Evolutionary conservation across 495 filamentous ascomycete species (phyloP).

Genomic region (Penicillium salamii): DNA sequence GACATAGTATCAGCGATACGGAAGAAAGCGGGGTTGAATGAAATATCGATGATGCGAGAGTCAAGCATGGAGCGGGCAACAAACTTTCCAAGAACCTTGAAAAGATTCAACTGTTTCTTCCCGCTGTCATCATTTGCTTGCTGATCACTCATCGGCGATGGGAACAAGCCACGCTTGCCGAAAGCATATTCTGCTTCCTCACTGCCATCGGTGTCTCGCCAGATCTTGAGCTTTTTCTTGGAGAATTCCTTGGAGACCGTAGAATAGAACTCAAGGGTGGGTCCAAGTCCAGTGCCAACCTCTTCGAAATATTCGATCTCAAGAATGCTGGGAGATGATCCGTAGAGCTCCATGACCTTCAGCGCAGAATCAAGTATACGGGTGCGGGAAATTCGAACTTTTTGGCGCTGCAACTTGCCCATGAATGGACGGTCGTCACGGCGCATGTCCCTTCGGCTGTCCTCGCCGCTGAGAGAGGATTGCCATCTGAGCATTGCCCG

Average conservation of each 20-base stretch:
- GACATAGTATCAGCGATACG: constrained; percentile 75
- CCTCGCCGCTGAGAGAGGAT: constrained; percentile 78
- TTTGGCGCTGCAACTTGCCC: constrained; percentile 92
- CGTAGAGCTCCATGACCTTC: constrained; percentile 99
- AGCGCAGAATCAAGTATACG: constrained; percentile 94
- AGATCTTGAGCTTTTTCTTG: constrained; percentile 93
- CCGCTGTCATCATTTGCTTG: constrained; percentile 72
- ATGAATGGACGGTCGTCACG: constrained; percentile 89
- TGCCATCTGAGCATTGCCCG: constrained; percentile 98
- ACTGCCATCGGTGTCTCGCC: constrained; percentile 86
- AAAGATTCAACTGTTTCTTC: constrained; percentile 78
- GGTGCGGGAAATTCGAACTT: constrained; percentile 89
- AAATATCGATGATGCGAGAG: constrained; percentile 95
- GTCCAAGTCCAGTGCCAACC: constrained; percentile 93
- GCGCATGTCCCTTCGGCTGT: constrained; percentile 73
- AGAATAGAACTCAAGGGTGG: constrained; percentile 97
- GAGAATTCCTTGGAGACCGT: constrained; percentile 97
- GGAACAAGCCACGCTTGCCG: constrained; percentile 83
- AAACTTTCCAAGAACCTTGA: constrained; percentile 95
- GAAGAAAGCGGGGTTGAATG: constrained; percentile 98
- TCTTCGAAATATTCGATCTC: constrained; percentile 99
- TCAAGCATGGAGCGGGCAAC: constrained; percentile 98
- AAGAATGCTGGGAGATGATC: constrained; percentile 87
- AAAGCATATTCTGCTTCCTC: constrained; percentile 81
- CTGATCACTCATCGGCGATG: constrained; percentile 82